These are phyloP conservation scores for Scutellaria galericulata DNA, from an alignment of 257 asterid genomes.

Conservation along the genomic window DNA sequence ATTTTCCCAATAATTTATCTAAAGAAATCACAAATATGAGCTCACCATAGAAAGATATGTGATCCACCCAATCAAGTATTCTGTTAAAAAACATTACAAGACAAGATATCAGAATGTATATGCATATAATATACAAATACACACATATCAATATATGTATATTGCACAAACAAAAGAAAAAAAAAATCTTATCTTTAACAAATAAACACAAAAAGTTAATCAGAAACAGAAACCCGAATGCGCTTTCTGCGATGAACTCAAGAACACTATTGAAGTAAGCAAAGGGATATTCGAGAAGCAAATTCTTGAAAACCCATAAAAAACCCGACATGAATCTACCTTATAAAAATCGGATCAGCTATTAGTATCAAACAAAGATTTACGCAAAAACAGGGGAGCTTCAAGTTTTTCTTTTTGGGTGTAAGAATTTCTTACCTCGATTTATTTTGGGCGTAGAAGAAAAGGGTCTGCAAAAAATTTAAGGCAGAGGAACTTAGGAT, in stretches of 20 bases:
- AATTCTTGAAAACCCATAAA: background rate
- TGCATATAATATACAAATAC: background rate
- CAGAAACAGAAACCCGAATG: conserved; percentile 26
- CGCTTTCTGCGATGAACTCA: no score
- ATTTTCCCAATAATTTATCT: no score
- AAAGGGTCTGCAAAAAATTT: background rate
- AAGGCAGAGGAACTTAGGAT: conserved; percentile 25
- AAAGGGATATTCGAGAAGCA: background rate
- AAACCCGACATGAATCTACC: conserved; percentile 2
- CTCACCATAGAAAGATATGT: conserved; percentile 65
- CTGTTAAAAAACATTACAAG: conserved; percentile 43
- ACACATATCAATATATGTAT: background rate
- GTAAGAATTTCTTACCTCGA: background rate
- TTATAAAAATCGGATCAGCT: background rate
- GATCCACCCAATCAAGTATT: conserved; percentile 48
- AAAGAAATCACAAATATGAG: conserved; percentile 32
- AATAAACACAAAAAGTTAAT: background rate
- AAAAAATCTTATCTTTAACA: conserved; percentile 16
- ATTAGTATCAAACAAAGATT: background rate
- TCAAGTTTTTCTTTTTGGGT: no score
- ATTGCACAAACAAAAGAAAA: background rate
- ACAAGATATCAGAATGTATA: conserved; percentile 36
- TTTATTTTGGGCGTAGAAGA: background rate
- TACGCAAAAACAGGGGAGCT: conserved; percentile 20
- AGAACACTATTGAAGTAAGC: no score